Conservation (phyloP, 192 early-diverging fungal genomes). For the Entrophospora sp. region DNA sequence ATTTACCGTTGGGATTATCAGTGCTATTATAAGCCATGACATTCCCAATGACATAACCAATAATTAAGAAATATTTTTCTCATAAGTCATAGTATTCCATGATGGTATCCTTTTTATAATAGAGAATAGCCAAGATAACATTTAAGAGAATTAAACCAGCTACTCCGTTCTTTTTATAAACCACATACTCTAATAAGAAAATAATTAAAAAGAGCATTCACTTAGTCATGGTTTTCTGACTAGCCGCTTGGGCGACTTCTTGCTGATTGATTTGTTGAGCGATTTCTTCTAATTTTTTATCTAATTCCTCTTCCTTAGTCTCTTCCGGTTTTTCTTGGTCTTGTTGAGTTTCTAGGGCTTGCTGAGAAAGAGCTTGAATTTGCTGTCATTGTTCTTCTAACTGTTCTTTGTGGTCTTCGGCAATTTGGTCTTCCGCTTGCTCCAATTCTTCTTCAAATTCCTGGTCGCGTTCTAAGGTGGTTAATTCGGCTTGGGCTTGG, state of each 20-base stretch:
- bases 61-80: not conserved
- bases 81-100: not conserved
- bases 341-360: not conserved
- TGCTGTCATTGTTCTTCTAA: not conserved
- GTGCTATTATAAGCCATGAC: not conserved
- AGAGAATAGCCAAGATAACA: not conserved
- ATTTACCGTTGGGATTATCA: not conserved
- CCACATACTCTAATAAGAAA: constrained; percentile 6
- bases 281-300: constrained; percentile 2
- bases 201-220: not conserved
- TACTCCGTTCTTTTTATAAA: constrained; percentile 11
- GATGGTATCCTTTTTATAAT: not conserved
- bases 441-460: not conserved
- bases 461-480: not conserved
- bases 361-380: not conserved
- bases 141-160: not conserved
- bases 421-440: not conserved
- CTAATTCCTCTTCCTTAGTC: not conserved
- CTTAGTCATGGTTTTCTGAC: not conserved
- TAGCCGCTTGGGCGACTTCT: not conserved
- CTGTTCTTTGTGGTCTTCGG: not conserved
- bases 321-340: constrained; percentile 5
- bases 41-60: not conserved
- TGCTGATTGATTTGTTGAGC: not conserved
- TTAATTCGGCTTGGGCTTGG: constrained; percentile 9